A percentile compares a stretch with the other conserved stretches of the same genome.
These are phyloP conservation scores for Colletotrichum tropicicola DNA, from an alignment of 2,329 filamentous ascomycete species.

Conservation along the genomic window DNA sequence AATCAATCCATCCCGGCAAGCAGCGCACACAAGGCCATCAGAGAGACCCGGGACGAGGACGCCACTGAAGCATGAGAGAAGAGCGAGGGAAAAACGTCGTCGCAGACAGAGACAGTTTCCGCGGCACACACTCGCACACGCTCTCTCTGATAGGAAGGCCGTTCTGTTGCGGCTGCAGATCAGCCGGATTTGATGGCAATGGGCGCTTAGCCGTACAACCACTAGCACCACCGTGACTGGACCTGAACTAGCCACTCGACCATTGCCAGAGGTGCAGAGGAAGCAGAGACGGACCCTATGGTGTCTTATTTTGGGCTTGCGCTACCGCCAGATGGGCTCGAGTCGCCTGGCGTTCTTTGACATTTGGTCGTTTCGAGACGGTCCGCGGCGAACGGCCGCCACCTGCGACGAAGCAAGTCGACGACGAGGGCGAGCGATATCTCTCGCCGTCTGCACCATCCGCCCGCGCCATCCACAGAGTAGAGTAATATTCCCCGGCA, in stretches of 20 bases:
- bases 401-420: background rate
- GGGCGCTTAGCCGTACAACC: slow-evolving; percentile 24
- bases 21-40: slow-evolving; percentile 17
- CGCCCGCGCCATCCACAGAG: slow-evolving; percentile 4
- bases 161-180: slow-evolving; percentile 20
- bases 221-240: slow-evolving; percentile 2
- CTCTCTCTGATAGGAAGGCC: slow-evolving; percentile 9
- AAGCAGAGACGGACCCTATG: slow-evolving; percentile 3
- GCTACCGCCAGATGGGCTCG: background rate
- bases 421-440: background rate
- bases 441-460: slow-evolving; percentile 5
- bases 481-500: background rate
- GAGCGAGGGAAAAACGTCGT: background rate
- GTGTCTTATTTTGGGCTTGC: slow-evolving; percentile 1
- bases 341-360: slow-evolving; percentile 17
- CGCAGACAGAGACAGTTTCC: slow-evolving; percentile 15
- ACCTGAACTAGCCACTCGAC: background rate
- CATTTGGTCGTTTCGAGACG: slow-evolving; percentile 16
- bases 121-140: background rate
- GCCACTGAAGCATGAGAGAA: background rate
- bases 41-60: slow-evolving; percentile 2
- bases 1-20: slow-evolving; percentile 16
- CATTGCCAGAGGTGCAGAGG: slow-evolving; percentile 14
- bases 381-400: slow-evolving; percentile 14
- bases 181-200: slow-evolving; percentile 13